A percentile compares a stretch with the other conserved stretches of the same genome.
These are phyloP conservation scores for Barnettozyma californica DNA, from an alignment of 805 yeast species.

Conservation along the genomic window DNA sequence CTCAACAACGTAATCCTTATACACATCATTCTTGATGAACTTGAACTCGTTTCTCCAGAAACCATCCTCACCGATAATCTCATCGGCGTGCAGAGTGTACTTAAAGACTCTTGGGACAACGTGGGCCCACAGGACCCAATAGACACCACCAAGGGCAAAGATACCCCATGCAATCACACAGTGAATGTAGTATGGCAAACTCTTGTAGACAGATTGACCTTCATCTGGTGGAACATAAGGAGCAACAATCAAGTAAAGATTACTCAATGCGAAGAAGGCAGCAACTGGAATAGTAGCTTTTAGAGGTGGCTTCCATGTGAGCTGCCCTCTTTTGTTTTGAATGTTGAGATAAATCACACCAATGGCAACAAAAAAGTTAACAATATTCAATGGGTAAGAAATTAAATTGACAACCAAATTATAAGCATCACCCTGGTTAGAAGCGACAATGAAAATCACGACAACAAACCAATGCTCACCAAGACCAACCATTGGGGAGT, in stretches of 20 bases:
- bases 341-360: conserved; percentile 58
- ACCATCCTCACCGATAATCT: conserved; percentile 60
- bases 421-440: conserved; percentile 86
- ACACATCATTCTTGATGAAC: conserved; percentile 30
- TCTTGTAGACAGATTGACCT: conserved; percentile 64
- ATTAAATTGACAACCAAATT: conserved; percentile 74
- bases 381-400: conserved; percentile 76
- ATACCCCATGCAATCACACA: conserved; percentile 81
- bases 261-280: conserved; percentile 57
- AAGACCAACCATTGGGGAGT: conserved; percentile 68
- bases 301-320: conserved; percentile 68
- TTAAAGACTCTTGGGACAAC: conserved; percentile 51
- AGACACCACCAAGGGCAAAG: conserved; percentile 56
- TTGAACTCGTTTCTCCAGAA: conserved; percentile 63
- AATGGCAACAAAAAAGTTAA: conserved; percentile 57
- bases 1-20: conserved; percentile 15
- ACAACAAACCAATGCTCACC: conserved; percentile 75
- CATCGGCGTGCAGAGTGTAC: conserved; percentile 46
- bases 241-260: conserved; percentile 64
- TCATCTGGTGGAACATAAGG: conserved; percentile 72
- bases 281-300: conserved; percentile 60
- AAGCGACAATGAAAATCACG: conserved; percentile 67
- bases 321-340: conserved; percentile 42
- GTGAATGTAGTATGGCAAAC: conserved; percentile 71
- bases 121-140: conserved; percentile 62